These are phyloP conservation scores for Pulveroboletus sp. DNA, from an alignment of 768 basidiomycete species.

Conservation along the genomic window DNA sequence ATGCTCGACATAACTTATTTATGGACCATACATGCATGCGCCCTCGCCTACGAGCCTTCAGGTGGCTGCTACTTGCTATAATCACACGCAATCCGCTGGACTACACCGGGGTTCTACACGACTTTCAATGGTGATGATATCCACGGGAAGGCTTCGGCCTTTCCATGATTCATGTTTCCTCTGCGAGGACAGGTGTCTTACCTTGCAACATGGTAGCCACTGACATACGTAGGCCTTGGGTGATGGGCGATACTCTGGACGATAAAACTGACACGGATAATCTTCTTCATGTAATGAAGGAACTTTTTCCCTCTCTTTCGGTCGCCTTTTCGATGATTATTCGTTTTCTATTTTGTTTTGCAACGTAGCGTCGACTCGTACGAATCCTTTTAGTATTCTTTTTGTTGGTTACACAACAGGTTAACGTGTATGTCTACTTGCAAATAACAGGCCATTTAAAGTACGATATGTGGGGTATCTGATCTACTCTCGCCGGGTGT, in stretches of 20 bases:
- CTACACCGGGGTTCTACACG: conserved; percentile 16
- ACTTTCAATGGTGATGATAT: conserved; percentile 25
- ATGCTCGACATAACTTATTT: conserved; percentile 26
- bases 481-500: neutral
- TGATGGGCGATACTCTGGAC: conserved; percentile 9
- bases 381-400: conserved; percentile 19
- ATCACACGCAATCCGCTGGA: conserved; percentile 24
- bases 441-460: neutral
- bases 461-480: neutral
- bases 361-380: conserved; percentile 17
- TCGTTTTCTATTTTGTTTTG: conserved; percentile 32
- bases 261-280: conserved; percentile 28
- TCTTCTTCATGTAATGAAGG: conserved; percentile 22
- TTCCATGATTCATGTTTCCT: conserved; percentile 20
- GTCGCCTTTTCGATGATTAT: conserved; percentile 19
- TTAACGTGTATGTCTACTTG: conserved; percentile 1
- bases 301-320: conserved; percentile 7
- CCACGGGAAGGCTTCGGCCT: conserved; percentile 16
- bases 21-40: conserved; percentile 20
- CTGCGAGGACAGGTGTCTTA: conserved; percentile 7
- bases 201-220: conserved; percentile 3
- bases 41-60: conserved; percentile 14
- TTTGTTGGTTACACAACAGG: conserved; percentile 7
- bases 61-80: conserved; percentile 23
- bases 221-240: neutral